A percentile compares a stretch with the other conserved stretches of the same genome.
Conservation (phyloP, 106 monocot genomes). For the Phalaenopsis equestris region DNA sequence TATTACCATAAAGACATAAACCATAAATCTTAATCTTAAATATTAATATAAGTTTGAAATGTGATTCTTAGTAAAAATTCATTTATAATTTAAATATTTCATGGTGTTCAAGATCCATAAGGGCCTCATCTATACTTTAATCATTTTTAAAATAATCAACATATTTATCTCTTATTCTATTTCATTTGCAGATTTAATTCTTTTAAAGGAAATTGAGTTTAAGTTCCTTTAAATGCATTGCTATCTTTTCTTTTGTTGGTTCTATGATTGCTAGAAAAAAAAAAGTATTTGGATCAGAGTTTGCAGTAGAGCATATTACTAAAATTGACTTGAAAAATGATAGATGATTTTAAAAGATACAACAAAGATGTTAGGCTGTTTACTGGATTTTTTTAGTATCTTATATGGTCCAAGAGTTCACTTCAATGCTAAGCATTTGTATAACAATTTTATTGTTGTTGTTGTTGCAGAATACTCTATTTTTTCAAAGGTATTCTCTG, state of each 20-base stretch:
- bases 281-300: not conserved
- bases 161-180: too few relatives aligned
- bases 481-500: slow-evolving; percentile 1
- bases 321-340: not conserved
- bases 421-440: not conserved
- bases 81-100: too few relatives aligned
- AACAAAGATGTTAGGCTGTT: not conserved
- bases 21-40: too few relatives aligned
- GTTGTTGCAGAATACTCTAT: not conserved
- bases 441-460: not conserved
- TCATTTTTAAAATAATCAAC: too few relatives aligned
- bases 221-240: not conserved
- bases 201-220: not conserved
- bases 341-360: not conserved
- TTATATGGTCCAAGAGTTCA: not conserved
- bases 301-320: not conserved
- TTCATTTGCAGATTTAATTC: too few relatives aligned
- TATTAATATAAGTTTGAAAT: too few relatives aligned
- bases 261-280: not conserved
- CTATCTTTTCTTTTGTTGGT: not conserved
- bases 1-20: too few relatives aligned
- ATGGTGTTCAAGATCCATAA: too few relatives aligned
- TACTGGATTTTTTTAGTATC: not conserved
- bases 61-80: too few relatives aligned
- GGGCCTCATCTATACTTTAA: too few relatives aligned